Base-by-base conservation (phyloP, 2,329 filamentous ascomycete genomes). In the Pestalotiopsis sp. region DNA sequence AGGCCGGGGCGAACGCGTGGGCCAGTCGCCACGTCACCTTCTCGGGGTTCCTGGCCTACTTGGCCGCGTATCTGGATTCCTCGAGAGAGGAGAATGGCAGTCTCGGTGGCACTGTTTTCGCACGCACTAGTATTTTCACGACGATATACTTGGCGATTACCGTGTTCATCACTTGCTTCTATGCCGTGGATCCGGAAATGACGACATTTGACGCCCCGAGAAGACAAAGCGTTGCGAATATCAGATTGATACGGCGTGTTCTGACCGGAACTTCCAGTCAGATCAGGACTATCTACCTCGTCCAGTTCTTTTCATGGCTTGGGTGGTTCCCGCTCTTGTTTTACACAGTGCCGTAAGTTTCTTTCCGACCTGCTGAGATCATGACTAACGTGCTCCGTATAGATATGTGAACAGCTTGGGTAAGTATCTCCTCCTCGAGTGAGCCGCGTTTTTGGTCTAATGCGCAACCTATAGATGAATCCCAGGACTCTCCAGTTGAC, bases 1-100 rank as follows among this genome's bases (percentile, higher is more conserved):
- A 65, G 45, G 17, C 63, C 14, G 25, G 31, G 39, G 63, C 63
- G 14, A 65, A 65, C 4, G 31, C 63, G 2, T 65, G 63, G 63
- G 63, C 63, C 31, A 41, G 63, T 13, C 63, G 63, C 6, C 63
- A 65, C n/a, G 52, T 49, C 13, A 65, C 25, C 23, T 52, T 65
- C 6, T 38, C 41, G 2, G 63, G 41, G 4, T 38, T 56, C 9
- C n/a, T 65, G 17, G 41, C 63, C 39, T 65, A 52, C 23, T 41
- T 65, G 17, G 52, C 45, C 27, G 63, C 63, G 12, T 65, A 56
- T 27, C 17, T 65, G 41, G 45, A 27, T 25, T 36, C 45, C 12
- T 17, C 57, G 14, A 14, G 45, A 39, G 1, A 38, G 5, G 6
- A n/a, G 3, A 27, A 27, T 2, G 17, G 17, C 7, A 23, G 23